phyloP scores from a whole-genome alignment of 805 yeast genomes.

The Kodamaea leandrae region DNA sequence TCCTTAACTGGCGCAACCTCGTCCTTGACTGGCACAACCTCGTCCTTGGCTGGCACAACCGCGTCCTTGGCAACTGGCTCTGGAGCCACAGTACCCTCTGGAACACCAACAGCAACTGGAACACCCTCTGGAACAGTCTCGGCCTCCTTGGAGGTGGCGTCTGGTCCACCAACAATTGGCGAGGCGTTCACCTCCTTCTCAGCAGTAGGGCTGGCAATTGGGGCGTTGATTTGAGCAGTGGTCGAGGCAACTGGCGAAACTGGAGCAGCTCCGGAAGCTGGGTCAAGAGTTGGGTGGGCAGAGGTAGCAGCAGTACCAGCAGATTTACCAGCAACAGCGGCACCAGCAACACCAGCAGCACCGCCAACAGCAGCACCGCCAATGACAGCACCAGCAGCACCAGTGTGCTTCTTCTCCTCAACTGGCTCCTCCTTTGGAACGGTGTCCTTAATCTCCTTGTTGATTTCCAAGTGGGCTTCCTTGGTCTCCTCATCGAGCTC shows the following conservation, averaged over 20 bases:
- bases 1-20: not conserved
- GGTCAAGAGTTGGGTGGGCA: constrained; percentile 3
- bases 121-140: not conserved
- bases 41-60: constrained; percentile 1
- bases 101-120: not conserved
- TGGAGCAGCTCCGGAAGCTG: constrained; percentile 6
- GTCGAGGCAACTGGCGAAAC: constrained; percentile 7
- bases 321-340: constrained; percentile 4
- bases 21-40: not conserved
- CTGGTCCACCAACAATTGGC: too few species aligned
- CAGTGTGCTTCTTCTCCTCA: not conserved
- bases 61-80: constrained; percentile 8
- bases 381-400: constrained; percentile 1
- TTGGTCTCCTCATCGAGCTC: constrained; percentile 6
- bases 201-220: constrained; percentile 5
- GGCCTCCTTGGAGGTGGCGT: not conserved
- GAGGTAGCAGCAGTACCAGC: constrained; percentile 1
- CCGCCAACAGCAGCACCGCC: constrained; percentile 13
- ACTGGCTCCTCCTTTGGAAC: constrained; percentile 8
- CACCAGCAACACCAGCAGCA: constrained; percentile 22
- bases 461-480: constrained; percentile 5
- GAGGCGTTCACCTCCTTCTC: constrained; percentile 14
- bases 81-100: constrained; percentile 6
- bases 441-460: constrained; percentile 3
- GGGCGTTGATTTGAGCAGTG: constrained; percentile 7